These are phyloP conservation scores for Stromatinia cepivora DNA, from an alignment of 2,329 filamentous ascomycete genomes.

Conservation along the genomic window DNA sequence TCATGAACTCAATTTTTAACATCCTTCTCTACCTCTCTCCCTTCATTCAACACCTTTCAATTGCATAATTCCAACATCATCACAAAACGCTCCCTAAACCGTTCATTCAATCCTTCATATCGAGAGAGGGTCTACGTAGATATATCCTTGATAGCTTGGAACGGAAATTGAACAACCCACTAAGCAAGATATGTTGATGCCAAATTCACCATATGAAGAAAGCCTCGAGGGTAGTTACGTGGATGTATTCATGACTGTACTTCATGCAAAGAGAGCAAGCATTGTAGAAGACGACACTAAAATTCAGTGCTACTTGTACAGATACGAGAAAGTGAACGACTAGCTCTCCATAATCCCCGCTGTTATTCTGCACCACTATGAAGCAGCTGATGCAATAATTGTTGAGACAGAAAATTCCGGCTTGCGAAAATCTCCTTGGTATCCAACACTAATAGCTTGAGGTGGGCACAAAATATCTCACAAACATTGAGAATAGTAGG, in stretches of 20 bases:
- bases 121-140: no score
- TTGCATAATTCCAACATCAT: no score
- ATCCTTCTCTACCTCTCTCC: no score
- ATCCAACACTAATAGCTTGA: background rate
- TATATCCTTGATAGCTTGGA: background rate
- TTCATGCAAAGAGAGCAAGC: no score
- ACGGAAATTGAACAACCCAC: background rate
- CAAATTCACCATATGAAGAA: background rate
- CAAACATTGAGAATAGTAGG: slow-evolving; percentile 24
- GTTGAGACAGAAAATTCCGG: background rate
- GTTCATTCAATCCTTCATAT: no score
- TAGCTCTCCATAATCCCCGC: background rate
- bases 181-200: background rate
- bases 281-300: background rate
- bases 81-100: no score
- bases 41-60: no score
- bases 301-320: background rate
- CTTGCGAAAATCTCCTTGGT: background rate
- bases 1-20: no score
- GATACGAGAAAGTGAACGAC: background rate
- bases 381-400: no score
- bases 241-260: background rate
- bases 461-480: background rate
- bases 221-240: no score
- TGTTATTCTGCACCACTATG: background rate